Percentiles rank a stretch among this genome's conserved stretches.
phyloP scores from a whole-genome alignment of 495 filamentous ascomycete genomes.

The Aspergillus incahuasiensis region DNA sequence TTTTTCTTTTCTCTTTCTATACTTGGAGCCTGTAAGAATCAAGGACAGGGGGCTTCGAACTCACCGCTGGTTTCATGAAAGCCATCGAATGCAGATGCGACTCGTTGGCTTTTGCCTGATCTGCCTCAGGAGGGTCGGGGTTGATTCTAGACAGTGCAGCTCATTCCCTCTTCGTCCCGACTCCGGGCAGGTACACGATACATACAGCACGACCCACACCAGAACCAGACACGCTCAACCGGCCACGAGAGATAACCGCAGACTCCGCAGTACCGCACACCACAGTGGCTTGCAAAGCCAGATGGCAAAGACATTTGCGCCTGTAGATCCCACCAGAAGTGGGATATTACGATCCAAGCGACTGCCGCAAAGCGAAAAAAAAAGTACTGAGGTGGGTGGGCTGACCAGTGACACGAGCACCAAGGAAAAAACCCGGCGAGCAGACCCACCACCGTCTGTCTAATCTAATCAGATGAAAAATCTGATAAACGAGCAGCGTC shows the following conservation, averaged over 20 bases:
- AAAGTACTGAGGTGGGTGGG: too few species aligned
- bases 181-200: background rate
- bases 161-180: constrained; percentile 2
- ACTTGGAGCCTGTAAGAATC: background rate
- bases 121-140: background rate
- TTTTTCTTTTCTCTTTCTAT: background rate
- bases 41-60: background rate
- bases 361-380: too few species aligned
- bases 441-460: too few species aligned
- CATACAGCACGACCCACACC: constrained; percentile 1
- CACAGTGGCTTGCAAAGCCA: too few species aligned
- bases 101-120: background rate
- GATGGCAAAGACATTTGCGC: background rate
- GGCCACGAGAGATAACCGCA: background rate
- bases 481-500: background rate
- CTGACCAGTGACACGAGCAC: too few species aligned
- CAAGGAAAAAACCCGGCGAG: too few species aligned
- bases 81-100: background rate
- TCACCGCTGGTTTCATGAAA: background rate
- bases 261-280: too few species aligned
- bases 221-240: background rate
- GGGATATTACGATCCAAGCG: too few species aligned
- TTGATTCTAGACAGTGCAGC: background rate
- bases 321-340: background rate
- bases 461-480: too few species aligned